Conservation (phyloP, 2,329 filamentous ascomycete genomes). For the Ceratocystis huliohia region DNA sequence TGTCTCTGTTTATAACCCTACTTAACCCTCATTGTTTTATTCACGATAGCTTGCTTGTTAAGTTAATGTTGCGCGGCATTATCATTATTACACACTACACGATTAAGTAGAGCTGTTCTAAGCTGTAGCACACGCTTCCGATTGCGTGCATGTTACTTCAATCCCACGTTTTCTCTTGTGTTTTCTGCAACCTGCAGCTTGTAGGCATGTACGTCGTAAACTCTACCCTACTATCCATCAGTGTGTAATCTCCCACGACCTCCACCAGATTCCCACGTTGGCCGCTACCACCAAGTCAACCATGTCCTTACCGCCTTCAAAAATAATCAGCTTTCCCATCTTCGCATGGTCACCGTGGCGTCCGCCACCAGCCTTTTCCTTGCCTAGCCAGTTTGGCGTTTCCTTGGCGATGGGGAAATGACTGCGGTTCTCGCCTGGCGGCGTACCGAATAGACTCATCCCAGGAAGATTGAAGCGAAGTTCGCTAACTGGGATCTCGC, state of each 20-base stretch:
- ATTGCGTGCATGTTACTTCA: no score
- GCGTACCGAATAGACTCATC: slow-evolving; percentile 34
- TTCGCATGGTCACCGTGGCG: slow-evolving; percentile 78
- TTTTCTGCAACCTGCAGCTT: background rate
- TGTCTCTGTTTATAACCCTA: no score
- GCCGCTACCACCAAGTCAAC: slow-evolving; percentile 81
- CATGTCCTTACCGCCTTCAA: slow-evolving; percentile 89
- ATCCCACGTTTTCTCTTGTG: no score
- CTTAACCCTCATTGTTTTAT: no score
- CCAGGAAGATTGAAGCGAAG: slow-evolving; percentile 78
- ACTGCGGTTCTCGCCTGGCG: slow-evolving; percentile 28
- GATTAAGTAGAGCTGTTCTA: no score
- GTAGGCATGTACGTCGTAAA: background rate
- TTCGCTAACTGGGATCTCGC: slow-evolving; percentile 53
- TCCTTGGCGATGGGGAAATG: slow-evolving; percentile 29
- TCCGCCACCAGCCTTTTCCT: slow-evolving; percentile 75
- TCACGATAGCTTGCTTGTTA: no score
- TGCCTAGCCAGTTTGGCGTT: slow-evolving; percentile 59
- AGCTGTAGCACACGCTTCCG: no score
- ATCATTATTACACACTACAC: no score
- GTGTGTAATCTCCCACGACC: slow-evolving; percentile 55
- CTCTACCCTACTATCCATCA: slow-evolving; percentile 19
- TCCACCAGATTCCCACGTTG: slow-evolving; percentile 91
- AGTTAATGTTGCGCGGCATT: no score
- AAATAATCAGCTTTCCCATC: slow-evolving; percentile 81